phyloP scores from a whole-genome alignment of 2,329 filamentous ascomycete species.

The Exophiala spinifera region DNA sequence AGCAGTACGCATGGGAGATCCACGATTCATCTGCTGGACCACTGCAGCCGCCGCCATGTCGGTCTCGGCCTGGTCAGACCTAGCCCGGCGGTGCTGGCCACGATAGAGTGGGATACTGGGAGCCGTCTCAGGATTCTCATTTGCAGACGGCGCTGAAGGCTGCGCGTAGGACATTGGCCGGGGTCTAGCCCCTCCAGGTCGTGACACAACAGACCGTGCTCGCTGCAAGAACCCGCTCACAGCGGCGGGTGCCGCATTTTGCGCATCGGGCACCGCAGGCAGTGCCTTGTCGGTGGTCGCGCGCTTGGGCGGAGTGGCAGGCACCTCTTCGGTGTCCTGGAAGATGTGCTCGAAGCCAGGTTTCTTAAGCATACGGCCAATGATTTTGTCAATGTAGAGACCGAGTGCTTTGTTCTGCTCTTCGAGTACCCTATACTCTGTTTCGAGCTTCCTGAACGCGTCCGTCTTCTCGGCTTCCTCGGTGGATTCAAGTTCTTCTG shows the following conservation, averaged over 20 bases:
- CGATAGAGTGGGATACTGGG: slow-evolving; percentile 48
- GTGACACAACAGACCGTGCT: slow-evolving; percentile 59
- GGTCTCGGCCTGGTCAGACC: slow-evolving; percentile 45
- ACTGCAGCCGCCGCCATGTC: slow-evolving; percentile 60
- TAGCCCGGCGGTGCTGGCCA: slow-evolving; percentile 44
- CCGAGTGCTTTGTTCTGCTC: slow-evolving; percentile 97
- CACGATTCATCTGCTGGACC: slow-evolving; percentile 87
- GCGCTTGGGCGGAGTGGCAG: slow-evolving; percentile 42
- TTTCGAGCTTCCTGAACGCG: slow-evolving; percentile 66
- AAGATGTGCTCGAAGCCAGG: slow-evolving; percentile 83
- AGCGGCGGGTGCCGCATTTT: slow-evolving; percentile 72
- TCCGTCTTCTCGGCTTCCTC: slow-evolving; percentile 61
- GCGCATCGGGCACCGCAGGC: slow-evolving; percentile 63
- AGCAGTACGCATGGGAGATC: slow-evolving; percentile 47
- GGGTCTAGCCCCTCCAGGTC: slow-evolving; percentile 16
- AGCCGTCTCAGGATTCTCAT: slow-evolving; percentile 48
- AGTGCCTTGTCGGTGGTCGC: slow-evolving; percentile 71
- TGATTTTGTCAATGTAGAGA: slow-evolving; percentile 98
- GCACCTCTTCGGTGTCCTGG: slow-evolving; percentile 37
- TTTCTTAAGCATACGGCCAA: slow-evolving; percentile 88
- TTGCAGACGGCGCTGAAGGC: slow-evolving; percentile 37
- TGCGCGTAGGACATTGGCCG: slow-evolving; percentile 43
- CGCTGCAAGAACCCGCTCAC: slow-evolving; percentile 54
- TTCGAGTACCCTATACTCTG: slow-evolving; percentile 73
- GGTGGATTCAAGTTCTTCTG: slow-evolving; percentile 78